Evolutionary conservation across 768 basidiomycete genomes (phyloP), one percentile per base, ranked within the genome.

Genomic region (Pholiota molesta): DNA sequence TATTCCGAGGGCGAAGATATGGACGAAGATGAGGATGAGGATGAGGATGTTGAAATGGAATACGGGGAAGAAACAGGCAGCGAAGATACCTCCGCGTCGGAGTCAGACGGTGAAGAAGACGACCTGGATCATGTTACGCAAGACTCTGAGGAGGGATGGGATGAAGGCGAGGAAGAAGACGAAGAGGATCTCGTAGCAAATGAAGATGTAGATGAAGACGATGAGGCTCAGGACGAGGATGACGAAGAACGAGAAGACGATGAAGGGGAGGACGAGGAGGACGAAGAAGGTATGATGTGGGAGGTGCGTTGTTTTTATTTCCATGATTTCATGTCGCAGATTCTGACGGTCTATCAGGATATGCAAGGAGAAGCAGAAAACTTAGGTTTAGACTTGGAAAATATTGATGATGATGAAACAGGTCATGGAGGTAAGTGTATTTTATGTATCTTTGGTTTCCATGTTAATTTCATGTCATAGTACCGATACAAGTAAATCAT

Each of bases 41-140:
- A 91, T 2, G 90, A 88, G 60, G 94, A 95, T 57, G 89, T 91
- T 42, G 93, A 93, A 47, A 92, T 92, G 87, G 94, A 95, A 52
- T 92, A 89, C 64, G 92, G 85, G 5, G 94, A 93, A 19, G 91
- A 89, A 61, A 89, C 89, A 0, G 91, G 89, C 26, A 93, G 90
- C 63, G 92, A 91, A 62, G 90, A 89, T 55, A 92, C 91, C 1
- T 92, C 91, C 0, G 84, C 86, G 52, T 88, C 87, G 0, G 91
- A 87, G 21, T 90, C 90, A 29, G 87, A 86, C 29, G 86, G 77
- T 7, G 89, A 84, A 3, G 87, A 84, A 33, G 89, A 85, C 47
- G 90, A 85, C 19, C 74, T 87, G 1, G 87, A 85, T 45, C 80
- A 86, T n/a, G 83, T 80, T 31, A 78, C 79, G 7, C 85, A 79